phyloP scores from a whole-genome alignment of 305 asterid species.

The Solanum hybrid region DNA sequence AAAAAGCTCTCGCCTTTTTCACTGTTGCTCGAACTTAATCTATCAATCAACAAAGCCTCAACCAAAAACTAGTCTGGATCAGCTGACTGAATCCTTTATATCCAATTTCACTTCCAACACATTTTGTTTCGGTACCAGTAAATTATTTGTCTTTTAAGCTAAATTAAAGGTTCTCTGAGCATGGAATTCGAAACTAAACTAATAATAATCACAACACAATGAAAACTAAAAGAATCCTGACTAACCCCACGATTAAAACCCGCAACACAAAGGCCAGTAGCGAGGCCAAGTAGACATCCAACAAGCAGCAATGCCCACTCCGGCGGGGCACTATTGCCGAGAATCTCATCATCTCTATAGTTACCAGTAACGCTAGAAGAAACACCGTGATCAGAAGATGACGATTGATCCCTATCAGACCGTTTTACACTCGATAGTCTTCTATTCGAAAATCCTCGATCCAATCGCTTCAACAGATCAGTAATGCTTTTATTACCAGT shows the following conservation, averaged over 20 bases:
- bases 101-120: neutral
- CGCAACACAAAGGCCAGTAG: conserved; percentile 92
- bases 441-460: conserved; percentile 68
- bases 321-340: conserved; percentile 88
- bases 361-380: neutral
- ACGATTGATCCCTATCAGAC: conserved; percentile 20
- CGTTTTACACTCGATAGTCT: conserved; percentile 36
- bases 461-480: conserved; percentile 74
- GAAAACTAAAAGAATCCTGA: neutral
- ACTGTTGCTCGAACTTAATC: neutral
- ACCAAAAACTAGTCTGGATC: neutral
- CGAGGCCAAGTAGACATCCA: conserved; percentile 92
- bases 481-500: conserved; percentile 16
- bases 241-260: conserved; percentile 91
- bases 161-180: neutral
- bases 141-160: neutral
- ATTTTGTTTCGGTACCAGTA: neutral
- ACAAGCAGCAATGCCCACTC: conserved; percentile 94
- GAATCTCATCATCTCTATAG: conserved; percentile 25
- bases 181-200: neutral
- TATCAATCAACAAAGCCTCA: neutral
- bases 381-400: neutral
- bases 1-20: neutral
- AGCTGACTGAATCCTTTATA: neutral
- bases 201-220: neutral